Conservation (phyloP, 1,284 basidiomycete genomes). For the Sanghuangporus sanghuang region DNA sequence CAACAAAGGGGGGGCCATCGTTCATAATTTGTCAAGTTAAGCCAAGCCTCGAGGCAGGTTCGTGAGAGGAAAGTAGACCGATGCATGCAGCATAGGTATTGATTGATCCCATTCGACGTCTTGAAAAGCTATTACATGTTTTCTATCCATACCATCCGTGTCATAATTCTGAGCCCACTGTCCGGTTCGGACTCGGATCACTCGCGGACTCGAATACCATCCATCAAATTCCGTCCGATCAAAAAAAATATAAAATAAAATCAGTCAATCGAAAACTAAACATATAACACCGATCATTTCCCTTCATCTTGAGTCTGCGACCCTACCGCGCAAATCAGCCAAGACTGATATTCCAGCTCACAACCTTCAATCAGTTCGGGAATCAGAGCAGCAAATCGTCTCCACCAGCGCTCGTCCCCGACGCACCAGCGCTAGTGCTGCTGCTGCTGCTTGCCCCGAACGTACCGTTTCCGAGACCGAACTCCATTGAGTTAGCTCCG, state of each 20-base stretch:
- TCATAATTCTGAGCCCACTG: no score
- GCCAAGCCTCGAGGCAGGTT: no score
- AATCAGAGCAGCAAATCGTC: constrained; percentile 49
- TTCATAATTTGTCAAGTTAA: no score
- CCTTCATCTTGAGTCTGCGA: not conserved
- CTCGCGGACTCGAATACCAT: no score
- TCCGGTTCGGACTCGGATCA: no score
- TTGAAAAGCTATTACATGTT: no score
- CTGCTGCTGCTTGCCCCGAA: constrained; percentile 41
- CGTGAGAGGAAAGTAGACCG: not conserved
- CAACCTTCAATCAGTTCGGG: not conserved
- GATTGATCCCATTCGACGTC: no score
- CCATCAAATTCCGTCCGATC: no score
- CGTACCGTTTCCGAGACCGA: constrained; percentile 19
- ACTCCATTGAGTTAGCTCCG: constrained; percentile 6
- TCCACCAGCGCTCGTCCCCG: constrained; percentile 27
- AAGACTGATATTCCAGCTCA: not conserved
- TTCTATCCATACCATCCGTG: no score
- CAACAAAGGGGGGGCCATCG: not conserved
- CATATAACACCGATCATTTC: no score
- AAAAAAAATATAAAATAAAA: no score
- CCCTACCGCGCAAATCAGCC: not conserved
- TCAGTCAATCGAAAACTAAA: no score
- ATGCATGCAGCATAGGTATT: not conserved
- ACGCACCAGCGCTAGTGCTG: constrained; percentile 38